These are phyloP conservation scores for Myrmaecium sp. DNA, from an alignment of 2,329 filamentous ascomycete species.

Conservation along the genomic window DNA sequence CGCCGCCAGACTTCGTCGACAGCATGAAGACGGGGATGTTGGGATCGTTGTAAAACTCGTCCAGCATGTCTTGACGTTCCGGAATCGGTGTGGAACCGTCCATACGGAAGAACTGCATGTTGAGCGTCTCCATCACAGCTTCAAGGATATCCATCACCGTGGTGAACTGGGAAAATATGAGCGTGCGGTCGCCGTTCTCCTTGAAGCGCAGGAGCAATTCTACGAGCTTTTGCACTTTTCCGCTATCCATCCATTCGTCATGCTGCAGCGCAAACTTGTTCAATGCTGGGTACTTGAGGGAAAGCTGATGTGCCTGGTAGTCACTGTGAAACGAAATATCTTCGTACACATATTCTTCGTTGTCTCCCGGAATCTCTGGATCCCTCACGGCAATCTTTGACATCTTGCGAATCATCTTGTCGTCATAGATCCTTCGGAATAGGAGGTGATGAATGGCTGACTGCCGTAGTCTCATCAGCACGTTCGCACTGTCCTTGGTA, in stretches of 20 bases:
- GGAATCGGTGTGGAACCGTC: slow-evolving; percentile 71
- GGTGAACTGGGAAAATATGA: slow-evolving; percentile 90
- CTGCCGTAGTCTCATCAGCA: slow-evolving; percentile 78
- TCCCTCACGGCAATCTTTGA: slow-evolving; percentile 57
- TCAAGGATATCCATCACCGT: slow-evolving; percentile 82
- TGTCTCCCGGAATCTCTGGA: too few relatives aligned
- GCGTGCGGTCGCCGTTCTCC: slow-evolving; percentile 64
- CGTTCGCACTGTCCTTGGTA: slow-evolving; percentile 33
- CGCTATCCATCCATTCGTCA: slow-evolving; percentile 53
- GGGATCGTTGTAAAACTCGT: slow-evolving; percentile 62
- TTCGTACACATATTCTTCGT: slow-evolving; percentile 34
- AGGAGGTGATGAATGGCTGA: slow-evolving; percentile 83
- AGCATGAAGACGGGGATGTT: slow-evolving; percentile 81
- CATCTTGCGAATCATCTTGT: slow-evolving; percentile 62
- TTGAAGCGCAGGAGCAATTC: slow-evolving; percentile 58
- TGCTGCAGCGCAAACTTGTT: slow-evolving; percentile 40
- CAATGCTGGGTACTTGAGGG: slow-evolving; percentile 33
- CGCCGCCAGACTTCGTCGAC: slow-evolving; percentile 87
- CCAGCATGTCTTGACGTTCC: slow-evolving; percentile 72
- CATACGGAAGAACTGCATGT: slow-evolving; percentile 66
- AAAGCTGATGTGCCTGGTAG: slow-evolving; percentile 44
- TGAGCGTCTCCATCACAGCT: slow-evolving; percentile 56
- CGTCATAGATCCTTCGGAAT: slow-evolving; percentile 64
- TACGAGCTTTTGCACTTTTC: slow-evolving; percentile 71
- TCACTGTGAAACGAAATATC: slow-evolving; percentile 40